These are phyloP conservation scores for Penicillium sp. DNA, from an alignment of 2,329 filamentous ascomycete genomes.

Conservation along the genomic window DNA sequence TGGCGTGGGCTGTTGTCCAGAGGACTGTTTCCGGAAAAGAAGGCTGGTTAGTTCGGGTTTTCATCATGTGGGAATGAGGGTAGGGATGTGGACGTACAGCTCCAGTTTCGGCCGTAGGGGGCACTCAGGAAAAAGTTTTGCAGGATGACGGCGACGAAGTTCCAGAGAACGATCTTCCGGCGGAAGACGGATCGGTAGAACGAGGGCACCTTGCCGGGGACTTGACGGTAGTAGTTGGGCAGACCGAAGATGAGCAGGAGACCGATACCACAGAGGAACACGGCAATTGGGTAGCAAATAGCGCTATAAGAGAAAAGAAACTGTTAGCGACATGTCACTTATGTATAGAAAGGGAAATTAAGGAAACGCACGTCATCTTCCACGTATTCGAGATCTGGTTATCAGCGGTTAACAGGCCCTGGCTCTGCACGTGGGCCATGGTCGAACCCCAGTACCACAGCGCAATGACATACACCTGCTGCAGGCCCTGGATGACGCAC, in stretches of 20 bases:
- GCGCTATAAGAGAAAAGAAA: conserved; percentile 38
- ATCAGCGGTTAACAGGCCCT: conserved; percentile 45
- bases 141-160: conserved; percentile 66
- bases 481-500: conserved; percentile 68
- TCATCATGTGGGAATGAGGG: too few relatives aligned
- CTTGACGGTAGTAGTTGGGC: conserved; percentile 69
- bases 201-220: conserved; percentile 66
- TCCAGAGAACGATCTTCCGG: conserved; percentile 70
- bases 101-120: conserved; percentile 70
- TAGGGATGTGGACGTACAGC: conserved; percentile 47
- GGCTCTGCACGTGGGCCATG: conserved; percentile 52
- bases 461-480: conserved; percentile 67
- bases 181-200: conserved; percentile 67
- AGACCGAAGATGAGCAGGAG: conserved; percentile 62
- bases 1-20: conserved; percentile 62
- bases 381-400: conserved; percentile 48
- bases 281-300: conserved; percentile 62
- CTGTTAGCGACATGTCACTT: conserved; percentile 23
- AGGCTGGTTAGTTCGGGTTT: background rate
- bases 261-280: conserved; percentile 63
- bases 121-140: conserved; percentile 72
- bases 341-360: background rate
- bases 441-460: conserved; percentile 71
- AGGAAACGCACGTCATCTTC: conserved; percentile 46
- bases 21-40: conserved; percentile 46